These are phyloP conservation scores for Candida maesae DNA, from an alignment of 805 yeast genomes.

Conservation along the genomic window DNA sequence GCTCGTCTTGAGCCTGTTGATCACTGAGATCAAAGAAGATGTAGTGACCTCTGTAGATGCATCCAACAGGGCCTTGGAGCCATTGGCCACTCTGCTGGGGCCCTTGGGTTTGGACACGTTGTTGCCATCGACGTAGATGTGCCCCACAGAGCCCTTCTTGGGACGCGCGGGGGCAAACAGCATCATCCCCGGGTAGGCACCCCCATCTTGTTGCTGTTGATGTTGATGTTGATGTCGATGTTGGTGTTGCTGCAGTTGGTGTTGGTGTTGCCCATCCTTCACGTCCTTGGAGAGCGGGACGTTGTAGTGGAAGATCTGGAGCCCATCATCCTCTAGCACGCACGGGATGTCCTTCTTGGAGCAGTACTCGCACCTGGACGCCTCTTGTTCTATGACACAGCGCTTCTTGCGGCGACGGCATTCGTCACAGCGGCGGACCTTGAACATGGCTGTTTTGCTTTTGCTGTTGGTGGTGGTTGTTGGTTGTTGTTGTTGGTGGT, in stretches of 20 bases:
- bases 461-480: no score
- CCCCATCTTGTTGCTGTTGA: no score
- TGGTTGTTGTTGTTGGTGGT: background rate
- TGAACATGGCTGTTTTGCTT: background rate
- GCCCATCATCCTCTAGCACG: slow-evolving; percentile 7
- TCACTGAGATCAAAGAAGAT: slow-evolving; percentile 7
- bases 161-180: background rate
- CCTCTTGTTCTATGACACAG: slow-evolving; percentile 2
- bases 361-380: slow-evolving; percentile 8
- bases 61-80: background rate
- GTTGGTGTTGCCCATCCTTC: background rate
- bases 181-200: no score
- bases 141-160: background rate
- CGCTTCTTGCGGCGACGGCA: slow-evolving; percentile 17
- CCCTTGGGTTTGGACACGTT: slow-evolving; percentile 1
- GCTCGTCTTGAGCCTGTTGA: slow-evolving; percentile 6
- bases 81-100: background rate
- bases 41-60: slow-evolving; percentile 5
- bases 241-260: background rate
- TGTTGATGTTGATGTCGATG: no score
- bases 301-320: slow-evolving; percentile 10
- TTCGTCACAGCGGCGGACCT: slow-evolving; percentile 12
- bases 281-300: background rate
- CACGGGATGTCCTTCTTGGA: slow-evolving; percentile 13
- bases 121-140: slow-evolving; percentile 6